phyloP scores from a whole-genome alignment of 305 asterid genomes.

The Lippia alba region DNA sequence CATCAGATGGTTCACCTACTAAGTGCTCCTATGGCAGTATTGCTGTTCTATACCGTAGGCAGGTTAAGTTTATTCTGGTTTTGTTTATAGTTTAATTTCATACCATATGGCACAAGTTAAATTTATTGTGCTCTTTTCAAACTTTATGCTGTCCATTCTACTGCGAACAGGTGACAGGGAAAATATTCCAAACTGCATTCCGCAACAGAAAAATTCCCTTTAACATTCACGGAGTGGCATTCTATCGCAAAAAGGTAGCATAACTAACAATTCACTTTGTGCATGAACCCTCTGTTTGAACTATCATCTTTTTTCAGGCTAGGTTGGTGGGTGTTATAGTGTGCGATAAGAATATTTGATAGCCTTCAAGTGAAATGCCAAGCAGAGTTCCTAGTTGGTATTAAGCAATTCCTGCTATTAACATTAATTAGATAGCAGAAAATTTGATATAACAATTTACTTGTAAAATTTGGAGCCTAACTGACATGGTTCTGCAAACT shows the following conservation, averaged over 20 bases:
- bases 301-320: not conserved
- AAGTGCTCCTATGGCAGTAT: constrained; percentile 68
- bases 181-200: constrained; percentile 85
- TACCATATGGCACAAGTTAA: constrained; percentile 26
- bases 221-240: constrained; percentile 95
- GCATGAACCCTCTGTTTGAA: constrained; percentile 12
- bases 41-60: constrained; percentile 96
- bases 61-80: constrained; percentile 63
- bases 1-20: constrained; percentile 67
- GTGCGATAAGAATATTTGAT: not conserved
- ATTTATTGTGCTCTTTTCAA: constrained; percentile 1
- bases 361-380: not conserved
- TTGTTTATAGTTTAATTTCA: constrained; percentile 25
- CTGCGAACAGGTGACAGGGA: constrained; percentile 82
- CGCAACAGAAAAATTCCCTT: constrained; percentile 91
- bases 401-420: not conserved
- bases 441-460: no score
- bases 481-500: constrained; percentile 3
- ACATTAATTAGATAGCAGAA: not conserved
- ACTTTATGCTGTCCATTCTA: constrained; percentile 25
- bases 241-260: constrained; percentile 94
- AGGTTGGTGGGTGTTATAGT: not conserved
- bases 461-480: not conserved
- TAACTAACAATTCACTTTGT: constrained; percentile 1
- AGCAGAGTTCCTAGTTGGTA: no score